Conservation (phyloP, 2,329 filamentous ascomycete genomes). For the Pseudogymnoascus sp. region DNA sequence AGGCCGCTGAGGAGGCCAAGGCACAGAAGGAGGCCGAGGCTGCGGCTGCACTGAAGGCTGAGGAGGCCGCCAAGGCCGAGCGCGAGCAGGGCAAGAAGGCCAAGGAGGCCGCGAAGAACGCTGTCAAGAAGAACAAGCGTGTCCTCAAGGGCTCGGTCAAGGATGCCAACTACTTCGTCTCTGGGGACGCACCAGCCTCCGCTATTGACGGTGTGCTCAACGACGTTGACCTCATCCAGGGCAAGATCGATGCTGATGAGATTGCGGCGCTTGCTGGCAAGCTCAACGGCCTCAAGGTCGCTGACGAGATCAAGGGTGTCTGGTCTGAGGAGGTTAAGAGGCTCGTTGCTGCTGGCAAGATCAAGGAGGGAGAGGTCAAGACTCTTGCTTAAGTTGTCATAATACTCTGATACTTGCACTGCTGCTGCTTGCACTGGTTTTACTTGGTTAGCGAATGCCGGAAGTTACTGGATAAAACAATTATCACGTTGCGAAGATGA, state of each 20-base stretch:
- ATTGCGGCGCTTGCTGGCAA: slow-evolving; percentile 74
- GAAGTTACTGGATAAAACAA: slow-evolving; percentile 16
- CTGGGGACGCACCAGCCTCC: slow-evolving; percentile 61
- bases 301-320: slow-evolving; percentile 74
- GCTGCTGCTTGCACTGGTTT: background rate
- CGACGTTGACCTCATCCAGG: slow-evolving; percentile 80
- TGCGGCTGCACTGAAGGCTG: slow-evolving; percentile 70
- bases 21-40: slow-evolving; percentile 79
- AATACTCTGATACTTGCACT: slow-evolving; percentile 1
- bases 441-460: background rate
- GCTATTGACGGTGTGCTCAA: slow-evolving; percentile 75
- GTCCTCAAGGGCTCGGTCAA: slow-evolving; percentile 89
- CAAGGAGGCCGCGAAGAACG: slow-evolving; percentile 97
- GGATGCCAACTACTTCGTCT: slow-evolving; percentile 92
- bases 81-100: slow-evolving; percentile 86
- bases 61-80: slow-evolving; percentile 75
- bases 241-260: slow-evolving; percentile 85
- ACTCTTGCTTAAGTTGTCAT: slow-evolving; percentile 34
- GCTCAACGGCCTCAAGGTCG: slow-evolving; percentile 70
- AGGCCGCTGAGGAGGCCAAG: slow-evolving; percentile 74
- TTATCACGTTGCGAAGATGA: slow-evolving; percentile 12
- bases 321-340: slow-evolving; percentile 72
- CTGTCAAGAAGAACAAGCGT: slow-evolving; percentile 99
- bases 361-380: slow-evolving; percentile 78
- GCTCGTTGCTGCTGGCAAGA: slow-evolving; percentile 72